Percentiles rank a stretch among this genome's conserved stretches.
These are phyloP conservation scores for Effrenium voratum DNA, from an alignment of 73 alveolate genomes.

Conservation along the genomic window DNA sequence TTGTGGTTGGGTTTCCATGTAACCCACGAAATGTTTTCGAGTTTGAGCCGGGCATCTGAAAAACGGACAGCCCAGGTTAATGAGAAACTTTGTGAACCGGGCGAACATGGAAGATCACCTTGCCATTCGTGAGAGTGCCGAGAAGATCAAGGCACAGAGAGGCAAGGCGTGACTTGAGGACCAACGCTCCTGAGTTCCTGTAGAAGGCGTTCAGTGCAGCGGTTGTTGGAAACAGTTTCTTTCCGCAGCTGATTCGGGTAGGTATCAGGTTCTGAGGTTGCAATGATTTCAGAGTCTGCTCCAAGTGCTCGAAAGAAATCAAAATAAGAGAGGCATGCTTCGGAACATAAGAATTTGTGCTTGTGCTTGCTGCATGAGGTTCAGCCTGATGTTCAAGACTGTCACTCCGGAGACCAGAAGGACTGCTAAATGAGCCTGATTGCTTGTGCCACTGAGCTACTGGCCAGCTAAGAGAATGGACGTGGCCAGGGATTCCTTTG, in stretches of 20 bases:
- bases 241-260: too few species aligned
- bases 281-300: neutral
- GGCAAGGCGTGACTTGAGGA: neutral
- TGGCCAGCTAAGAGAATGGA: neutral
- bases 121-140: conserved; percentile 61
- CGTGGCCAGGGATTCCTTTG: conserved; percentile 23
- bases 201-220: too few species aligned
- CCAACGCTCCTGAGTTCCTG: too few species aligned
- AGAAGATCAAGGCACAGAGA: conserved; percentile 36
- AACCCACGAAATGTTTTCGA: too few species aligned
- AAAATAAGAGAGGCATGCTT: neutral
- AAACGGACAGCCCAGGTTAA: neutral
- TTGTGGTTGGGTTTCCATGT: too few species aligned
- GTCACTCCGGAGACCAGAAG: conserved; percentile 30
- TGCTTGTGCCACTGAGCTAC: too few species aligned
- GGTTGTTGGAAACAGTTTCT: too few species aligned
- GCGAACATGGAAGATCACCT: conserved; percentile 63
- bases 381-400: conserved; percentile 74
- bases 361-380: conserved; percentile 11
- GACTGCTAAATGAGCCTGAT: neutral
- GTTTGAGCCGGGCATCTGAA: too few species aligned
- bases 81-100: conserved; percentile 70
- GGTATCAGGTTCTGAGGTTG: neutral
- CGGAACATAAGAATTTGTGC: neutral
- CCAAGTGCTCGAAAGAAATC: neutral